phyloP scores from a whole-genome alignment of 2,329 filamentous ascomycete genomes.

The Reticulascus tulasneorum region DNA sequence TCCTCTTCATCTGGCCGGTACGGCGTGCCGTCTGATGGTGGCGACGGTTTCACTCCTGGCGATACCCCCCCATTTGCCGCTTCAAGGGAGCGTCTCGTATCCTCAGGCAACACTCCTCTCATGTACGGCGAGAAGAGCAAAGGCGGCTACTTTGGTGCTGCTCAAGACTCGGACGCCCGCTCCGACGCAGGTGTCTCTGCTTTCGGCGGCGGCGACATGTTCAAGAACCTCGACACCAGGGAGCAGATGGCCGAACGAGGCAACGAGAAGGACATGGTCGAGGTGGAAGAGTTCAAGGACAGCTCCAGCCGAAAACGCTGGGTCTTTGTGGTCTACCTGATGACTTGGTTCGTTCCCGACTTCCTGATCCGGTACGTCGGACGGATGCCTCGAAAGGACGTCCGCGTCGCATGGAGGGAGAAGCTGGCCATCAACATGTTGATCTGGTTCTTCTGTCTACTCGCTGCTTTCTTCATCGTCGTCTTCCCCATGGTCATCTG shows the following conservation, averaged over 20 bases:
- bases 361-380: conserved; percentile 73
- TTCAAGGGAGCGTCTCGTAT: conserved; percentile 58
- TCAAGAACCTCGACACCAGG: conserved; percentile 90
- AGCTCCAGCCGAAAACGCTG: conserved; percentile 84
- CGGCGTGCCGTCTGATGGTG: conserved; percentile 54
- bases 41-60: conserved; percentile 57
- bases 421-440: conserved; percentile 97
- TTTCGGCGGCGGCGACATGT: conserved; percentile 92
- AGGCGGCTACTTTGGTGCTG: conserved; percentile 74
- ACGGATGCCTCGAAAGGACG: conserved; percentile 86
- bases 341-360: conserved; percentile 88
- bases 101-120: conserved; percentile 50
- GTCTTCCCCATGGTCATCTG: conserved; percentile 85
- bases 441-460: conserved; percentile 82
- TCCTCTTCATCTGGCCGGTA: conserved; percentile 51
- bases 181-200: conserved; percentile 93
- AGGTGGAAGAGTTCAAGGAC: conserved; percentile 79
- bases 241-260: conserved; percentile 94
- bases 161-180: conserved; percentile 72
- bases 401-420: conserved; percentile 91
- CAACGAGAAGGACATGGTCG: conserved; percentile 83
- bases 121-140: conserved; percentile 72
- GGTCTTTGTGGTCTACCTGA: conserved; percentile 75
- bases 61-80: conserved; percentile 57
- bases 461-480: conserved; percentile 85